These are phyloP conservation scores for Arthrobotrys pseudoclavata DNA, from an alignment of 2,329 filamentous ascomycete genomes.

Conservation along the genomic window DNA sequence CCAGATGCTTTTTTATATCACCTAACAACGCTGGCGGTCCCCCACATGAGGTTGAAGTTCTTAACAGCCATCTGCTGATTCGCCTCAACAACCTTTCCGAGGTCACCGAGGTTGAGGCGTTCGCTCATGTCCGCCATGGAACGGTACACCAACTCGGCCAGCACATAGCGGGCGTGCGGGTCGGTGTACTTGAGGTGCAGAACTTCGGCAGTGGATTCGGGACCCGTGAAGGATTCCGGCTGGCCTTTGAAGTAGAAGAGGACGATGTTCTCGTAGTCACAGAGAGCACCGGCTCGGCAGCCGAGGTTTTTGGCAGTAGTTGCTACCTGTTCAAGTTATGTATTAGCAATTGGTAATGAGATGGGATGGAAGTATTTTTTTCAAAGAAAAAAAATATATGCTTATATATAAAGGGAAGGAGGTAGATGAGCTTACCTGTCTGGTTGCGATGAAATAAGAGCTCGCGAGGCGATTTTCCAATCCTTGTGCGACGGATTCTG, in stretches of 20 bases:
- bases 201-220: slow-evolving; percentile 57
- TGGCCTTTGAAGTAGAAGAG: slow-evolving; percentile 60
- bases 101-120: slow-evolving; percentile 51
- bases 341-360: slow-evolving; percentile 48
- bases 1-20: slow-evolving; percentile 21
- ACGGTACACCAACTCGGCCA: slow-evolving; percentile 59
- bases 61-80: slow-evolving; percentile 58
- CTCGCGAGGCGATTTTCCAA: slow-evolving; percentile 43
- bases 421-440: slow-evolving; percentile 44
- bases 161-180: slow-evolving; percentile 56
- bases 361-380: neutral
- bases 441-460: slow-evolving; percentile 54
- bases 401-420: slow-evolving; percentile 26
- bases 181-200: slow-evolving; percentile 56
- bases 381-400: neutral
- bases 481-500: slow-evolving; percentile 42
- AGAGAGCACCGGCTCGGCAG: slow-evolving; percentile 58
- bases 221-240: slow-evolving; percentile 52
- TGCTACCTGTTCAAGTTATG: slow-evolving; percentile 39
- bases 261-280: slow-evolving; percentile 59
- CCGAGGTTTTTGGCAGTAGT: slow-evolving; percentile 51
- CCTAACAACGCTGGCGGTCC: slow-evolving; percentile 50
- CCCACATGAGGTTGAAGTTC: slow-evolving; percentile 59
- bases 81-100: slow-evolving; percentile 56
- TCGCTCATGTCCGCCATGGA: slow-evolving; percentile 58